Evolutionary conservation across 1,284 basidiomycete genomes (phyloP), one percentile per base, ranked within the genome.

Genomic region (Tilletia horrida): DNA sequence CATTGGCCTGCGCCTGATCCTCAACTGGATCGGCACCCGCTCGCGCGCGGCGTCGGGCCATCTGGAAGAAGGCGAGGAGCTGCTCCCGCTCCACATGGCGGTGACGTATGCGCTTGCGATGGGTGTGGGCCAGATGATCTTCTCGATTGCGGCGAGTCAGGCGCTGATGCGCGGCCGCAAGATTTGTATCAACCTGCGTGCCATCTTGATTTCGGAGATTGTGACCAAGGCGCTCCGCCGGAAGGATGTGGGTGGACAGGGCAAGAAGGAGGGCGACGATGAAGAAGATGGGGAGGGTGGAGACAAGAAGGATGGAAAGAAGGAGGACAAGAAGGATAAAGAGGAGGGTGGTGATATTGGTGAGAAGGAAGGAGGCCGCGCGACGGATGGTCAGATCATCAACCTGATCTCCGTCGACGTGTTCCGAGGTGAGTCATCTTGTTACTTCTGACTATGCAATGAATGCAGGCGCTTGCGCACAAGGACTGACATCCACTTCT

Each of bases 351-450:
- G 67, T 7, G 48, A 67, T 4, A 59, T 62, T n/a, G 65, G 64
- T 0, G 66, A 47, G 47, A 67, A 71, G 40, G 47, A 64, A 9
- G 65, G 57, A 7, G 64, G 66, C 1, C 77, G 78, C 11, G 83
- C 84, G 0, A 82, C 80, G 9, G 84, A 85, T 65, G 86, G 86
- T 45, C 85, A 85, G 74, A 84, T 87, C 61, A 82, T 84, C 64
- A 86, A 87, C 71, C 78, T 87, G 43, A 85, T 87, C 52, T 83
- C 84, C 1, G 84, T 85, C 44, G 86, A 87, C 75, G 85, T 85
- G 1, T 86, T 85, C 75, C 81, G 82, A 13, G 47, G 44, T 62
- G 23, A 42, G 35, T 62, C 42, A 3, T 18, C 27, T 23, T 55
- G 23, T 13, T 55, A 13, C 25, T 52, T 52, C 50, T n/a, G n/a